A percentile compares a stretch with the other conserved stretches of the same genome.
Evolutionary conservation across 805 yeast genomes (phyloP).

Genomic region (Teunomyces kruisii): DNA sequence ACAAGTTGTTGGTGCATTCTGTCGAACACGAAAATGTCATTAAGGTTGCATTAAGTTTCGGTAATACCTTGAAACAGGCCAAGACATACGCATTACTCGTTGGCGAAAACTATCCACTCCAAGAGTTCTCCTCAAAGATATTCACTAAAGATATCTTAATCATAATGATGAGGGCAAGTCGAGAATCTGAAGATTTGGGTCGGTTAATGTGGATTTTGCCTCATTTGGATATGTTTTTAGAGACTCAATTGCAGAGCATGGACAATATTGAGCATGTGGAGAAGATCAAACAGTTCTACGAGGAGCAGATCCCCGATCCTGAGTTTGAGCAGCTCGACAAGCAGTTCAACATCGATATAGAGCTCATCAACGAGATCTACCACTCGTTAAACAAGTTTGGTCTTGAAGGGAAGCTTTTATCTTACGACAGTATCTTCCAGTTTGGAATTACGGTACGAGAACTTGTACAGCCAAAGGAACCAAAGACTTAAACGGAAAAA

Average conservation of each 20-base stretch:
- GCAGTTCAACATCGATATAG: conserved; percentile 12
- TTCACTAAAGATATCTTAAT: conserved; percentile 22
- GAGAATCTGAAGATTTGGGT: conserved; percentile 29
- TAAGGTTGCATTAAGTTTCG: conserved; percentile 9
- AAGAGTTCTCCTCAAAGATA: conserved; percentile 15
- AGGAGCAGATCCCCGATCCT: conserved; percentile 3
- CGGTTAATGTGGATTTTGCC: conserved; percentile 38
- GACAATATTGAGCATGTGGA: conserved; percentile 7
- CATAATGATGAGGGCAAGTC: conserved; percentile 21
- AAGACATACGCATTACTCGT: conserved; percentile 11
- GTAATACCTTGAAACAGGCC: conserved; percentile 3
- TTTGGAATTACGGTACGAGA: conserved; percentile 10
- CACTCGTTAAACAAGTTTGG: conserved; percentile 20
- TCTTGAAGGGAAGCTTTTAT: conserved; percentile 27
- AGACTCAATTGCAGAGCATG: neutral
- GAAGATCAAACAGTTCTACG: conserved; percentile 6
- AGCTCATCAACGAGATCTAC: conserved; percentile 18
- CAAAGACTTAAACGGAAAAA: neutral
- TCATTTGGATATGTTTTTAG: conserved; percentile 25
- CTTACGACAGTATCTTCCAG: conserved; percentile 19
- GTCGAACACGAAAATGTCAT: conserved; percentile 10
- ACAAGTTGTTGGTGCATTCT: conserved; percentile 29
- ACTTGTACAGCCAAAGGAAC: neutral
- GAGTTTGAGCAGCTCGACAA: neutral
- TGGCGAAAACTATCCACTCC: conserved; percentile 9